phyloP scores from a whole-genome alignment of 2,329 filamentous ascomycete genomes.

The Plenodomus lindquistii region DNA sequence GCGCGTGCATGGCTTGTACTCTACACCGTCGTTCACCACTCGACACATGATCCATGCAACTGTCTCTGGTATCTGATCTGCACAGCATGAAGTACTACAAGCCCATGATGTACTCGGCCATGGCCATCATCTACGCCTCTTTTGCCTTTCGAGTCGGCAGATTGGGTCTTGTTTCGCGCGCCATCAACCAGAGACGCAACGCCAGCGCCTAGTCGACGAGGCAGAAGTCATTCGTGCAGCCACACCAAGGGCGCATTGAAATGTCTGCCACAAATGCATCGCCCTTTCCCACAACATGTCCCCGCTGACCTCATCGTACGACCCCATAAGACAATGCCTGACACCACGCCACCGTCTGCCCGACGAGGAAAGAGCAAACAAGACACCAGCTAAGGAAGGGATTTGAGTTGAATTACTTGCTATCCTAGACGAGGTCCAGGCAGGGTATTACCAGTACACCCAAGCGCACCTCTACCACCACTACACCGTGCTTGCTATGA shows the following conservation, averaged over 20 bases:
- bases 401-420: slow-evolving; percentile 29
- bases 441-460: slow-evolving; percentile 26
- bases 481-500: slow-evolving; percentile 34
- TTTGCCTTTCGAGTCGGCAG: slow-evolving; percentile 21
- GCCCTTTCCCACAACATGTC: background rate
- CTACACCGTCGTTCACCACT: background rate
- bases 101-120: slow-evolving; percentile 19
- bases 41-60: background rate
- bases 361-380: slow-evolving; percentile 1
- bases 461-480: slow-evolving; percentile 14
- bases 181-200: slow-evolving; percentile 6
- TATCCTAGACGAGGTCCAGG: slow-evolving; percentile 26
- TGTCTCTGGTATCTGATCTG: too few species aligned
- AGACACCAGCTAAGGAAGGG: slow-evolving; percentile 8
- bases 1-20: background rate
- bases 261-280: background rate
- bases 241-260: too few species aligned
- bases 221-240: too few species aligned
- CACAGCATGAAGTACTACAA: slow-evolving; percentile 19
- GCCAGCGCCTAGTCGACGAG: background rate
- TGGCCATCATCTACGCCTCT: slow-evolving; percentile 19
- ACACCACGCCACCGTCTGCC: background rate
- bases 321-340: background rate
- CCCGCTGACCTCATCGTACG: background rate
- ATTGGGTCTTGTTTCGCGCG: slow-evolving; percentile 12